Base-by-base conservation (phyloP, 1,284 basidiomycete genomes). In the Fomes fomentarius region DNA sequence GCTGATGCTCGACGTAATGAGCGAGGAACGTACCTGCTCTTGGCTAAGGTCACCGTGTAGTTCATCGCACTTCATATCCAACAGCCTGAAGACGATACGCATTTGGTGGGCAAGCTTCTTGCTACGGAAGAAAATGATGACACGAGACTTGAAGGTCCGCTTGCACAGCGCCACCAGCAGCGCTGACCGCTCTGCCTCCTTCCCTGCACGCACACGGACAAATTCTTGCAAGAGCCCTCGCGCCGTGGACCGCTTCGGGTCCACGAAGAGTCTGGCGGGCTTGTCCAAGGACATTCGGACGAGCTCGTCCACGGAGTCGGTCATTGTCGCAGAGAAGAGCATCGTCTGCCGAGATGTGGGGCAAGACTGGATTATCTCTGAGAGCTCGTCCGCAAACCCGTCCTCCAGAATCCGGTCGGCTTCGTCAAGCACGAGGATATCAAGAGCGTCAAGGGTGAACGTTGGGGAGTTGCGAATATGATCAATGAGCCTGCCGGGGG, bases 301-400 rank as follows among this genome's bases (percentile, higher is more conserved):
- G 39, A 99, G 83, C 68, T 95, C 90, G 66, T 98, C 94, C 8
- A 99, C 91, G 1, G 90, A 90, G 72, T 98, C 96, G 1, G 94
- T 97, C 90, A 98, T 98, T 1, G 96, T 99, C 1, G 96, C 96
- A 0, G 94, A 97, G 74, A 99, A 99, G 24, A 99, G 80, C 94
- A 99, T 97, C 3, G 96, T 98, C 72, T 98, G 96, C 35, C 96
- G 85, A 26, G 90, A 90, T 14, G 79, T 76, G 1, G 96, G 96
- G 67, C 95, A 96, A 34, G 91, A 83, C 61, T 87, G 89, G 71
- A 98, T 87, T 63, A 99, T 98, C 74, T 99, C 96, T 33, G 87
- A 80, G 30, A 99, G 79, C 71, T 98, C 96, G 70, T 96, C 96
- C n/a, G 89, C 85, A 74, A 98, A 99, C 31, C 96, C 96, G 67